phyloP scores from a whole-genome alignment of 208 protist genomes.

The Tritrichomonas foetus region DNA sequence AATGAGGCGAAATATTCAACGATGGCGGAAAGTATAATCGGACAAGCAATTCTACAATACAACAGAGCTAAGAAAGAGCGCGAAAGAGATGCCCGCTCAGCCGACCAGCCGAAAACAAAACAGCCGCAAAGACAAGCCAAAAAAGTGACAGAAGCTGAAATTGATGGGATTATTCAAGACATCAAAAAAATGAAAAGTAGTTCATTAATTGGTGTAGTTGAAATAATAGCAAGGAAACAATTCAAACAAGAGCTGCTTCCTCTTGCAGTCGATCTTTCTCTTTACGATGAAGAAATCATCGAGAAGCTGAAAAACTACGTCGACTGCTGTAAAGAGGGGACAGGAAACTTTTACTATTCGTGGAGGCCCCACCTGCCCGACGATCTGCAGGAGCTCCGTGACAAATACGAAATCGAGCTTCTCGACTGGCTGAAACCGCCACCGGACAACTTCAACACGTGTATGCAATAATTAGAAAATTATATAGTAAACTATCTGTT shows the following conservation, averaged over 20 bases:
- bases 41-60: neutral
- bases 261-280: neutral
- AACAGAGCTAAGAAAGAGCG: neutral
- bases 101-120: neutral
- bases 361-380: neutral
- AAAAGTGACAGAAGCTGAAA: neutral
- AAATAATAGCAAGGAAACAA: neutral
- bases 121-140: no score
- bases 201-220: conserved; percentile 1
- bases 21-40: neutral
- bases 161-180: neutral
- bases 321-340: neutral
- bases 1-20: neutral
- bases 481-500: no score
- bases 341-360: neutral
- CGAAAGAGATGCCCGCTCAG: neutral
- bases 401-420: neutral
- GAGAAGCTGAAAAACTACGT: neutral
- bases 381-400: neutral
- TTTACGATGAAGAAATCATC: neutral
- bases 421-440: neutral
- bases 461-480: no score
- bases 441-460: neutral
- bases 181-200: neutral
- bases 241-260: neutral